Evolutionary conservation across 1,139 yeast genomes (phyloP).

Genomic region (Geotrichum macrosporum): DNA sequence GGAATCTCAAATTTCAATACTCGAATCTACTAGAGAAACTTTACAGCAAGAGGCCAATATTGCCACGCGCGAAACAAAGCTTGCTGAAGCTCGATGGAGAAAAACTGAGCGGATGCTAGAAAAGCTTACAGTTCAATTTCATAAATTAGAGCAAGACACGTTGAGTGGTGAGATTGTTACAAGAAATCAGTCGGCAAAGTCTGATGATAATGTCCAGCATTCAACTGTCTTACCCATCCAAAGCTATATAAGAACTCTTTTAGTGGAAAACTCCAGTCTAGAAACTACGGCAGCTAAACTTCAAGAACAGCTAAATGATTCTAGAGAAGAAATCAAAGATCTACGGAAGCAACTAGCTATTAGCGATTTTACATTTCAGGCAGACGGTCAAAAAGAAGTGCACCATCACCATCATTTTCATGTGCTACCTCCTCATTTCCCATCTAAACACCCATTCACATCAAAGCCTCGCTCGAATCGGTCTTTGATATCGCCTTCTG

Average conservation of each 20-base stretch:
- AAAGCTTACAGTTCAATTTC: slow-evolving; percentile 28
- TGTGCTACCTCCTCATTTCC: slow-evolving; percentile 7
- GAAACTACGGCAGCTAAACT: slow-evolving; percentile 19
- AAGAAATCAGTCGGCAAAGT: background rate
- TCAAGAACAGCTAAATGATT: slow-evolving; percentile 16
- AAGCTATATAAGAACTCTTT: slow-evolving; percentile 16
- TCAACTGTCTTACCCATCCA: slow-evolving; percentile 18
- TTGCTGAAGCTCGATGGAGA: slow-evolving; percentile 27
- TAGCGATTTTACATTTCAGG: background rate
- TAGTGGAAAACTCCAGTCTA: slow-evolving; percentile 20
- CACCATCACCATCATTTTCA: slow-evolving; percentile 19
- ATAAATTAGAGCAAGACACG: slow-evolving; percentile 24
- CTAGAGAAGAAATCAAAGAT: slow-evolving; percentile 11
- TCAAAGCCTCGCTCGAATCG: background rate
- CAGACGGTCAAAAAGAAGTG: slow-evolving; percentile 9
- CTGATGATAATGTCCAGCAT: background rate
- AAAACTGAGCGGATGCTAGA: slow-evolving; percentile 28
- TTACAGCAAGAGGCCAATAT: slow-evolving; percentile 25
- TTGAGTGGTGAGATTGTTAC: slow-evolving; percentile 2
- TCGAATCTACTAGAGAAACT: slow-evolving; percentile 27
- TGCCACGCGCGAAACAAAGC: slow-evolving; percentile 23
- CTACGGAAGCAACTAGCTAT: slow-evolving; percentile 4
- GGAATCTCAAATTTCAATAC: slow-evolving; percentile 26
- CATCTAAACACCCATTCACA: background rate
- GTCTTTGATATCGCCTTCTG: background rate